Evolutionary conservation across 495 filamentous ascomycete genomes (phyloP).

Genomic region (Aspergillus leporis): DNA sequence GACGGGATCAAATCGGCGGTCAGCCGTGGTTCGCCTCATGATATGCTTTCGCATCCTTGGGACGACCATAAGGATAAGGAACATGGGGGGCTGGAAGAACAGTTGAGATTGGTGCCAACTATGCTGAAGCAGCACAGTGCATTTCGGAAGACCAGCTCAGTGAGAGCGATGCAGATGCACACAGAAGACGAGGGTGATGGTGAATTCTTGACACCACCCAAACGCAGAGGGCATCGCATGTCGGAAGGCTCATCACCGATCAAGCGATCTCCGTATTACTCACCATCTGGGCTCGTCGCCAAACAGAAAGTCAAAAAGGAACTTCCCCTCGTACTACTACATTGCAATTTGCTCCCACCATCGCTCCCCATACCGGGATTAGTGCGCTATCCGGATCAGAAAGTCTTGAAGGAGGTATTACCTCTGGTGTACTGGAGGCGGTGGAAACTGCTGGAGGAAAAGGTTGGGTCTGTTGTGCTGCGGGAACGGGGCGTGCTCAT

Average conservation of each 20-base stretch:
- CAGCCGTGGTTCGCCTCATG: conserved; percentile 20
- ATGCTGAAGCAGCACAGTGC: conserved; percentile 44
- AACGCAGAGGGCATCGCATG: conserved; percentile 31
- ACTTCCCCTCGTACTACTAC: conserved; percentile 80
- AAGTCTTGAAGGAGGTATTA: conserved; percentile 56
- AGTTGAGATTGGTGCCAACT: conserved; percentile 23
- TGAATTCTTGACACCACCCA: conserved; percentile 38
- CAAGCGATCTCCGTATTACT: conserved; percentile 45
- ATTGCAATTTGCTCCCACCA: conserved; percentile 78
- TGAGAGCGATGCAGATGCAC: conserved; percentile 77
- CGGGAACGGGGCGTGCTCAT: conserved; percentile 80
- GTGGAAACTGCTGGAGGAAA: conserved; percentile 75
- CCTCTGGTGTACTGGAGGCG: conserved; percentile 63
- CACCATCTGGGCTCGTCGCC: conserved; percentile 42
- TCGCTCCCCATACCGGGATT: conserved; percentile 65
- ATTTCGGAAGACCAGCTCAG: conserved; percentile 72
- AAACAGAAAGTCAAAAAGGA: conserved; percentile 62
- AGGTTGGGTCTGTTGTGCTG: conserved; percentile 70
- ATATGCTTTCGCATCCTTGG: conserved; percentile 23
- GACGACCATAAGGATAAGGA: conserved; percentile 27
- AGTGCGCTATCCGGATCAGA: conserved; percentile 41
- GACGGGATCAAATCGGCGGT: conserved; percentile 23
- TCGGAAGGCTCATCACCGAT: conserved; percentile 35
- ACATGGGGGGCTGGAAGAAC: conserved; percentile 21
- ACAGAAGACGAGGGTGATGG: conserved; percentile 49